Conservation (phyloP, 2,329 filamentous ascomycete genomes). For the Alternaria atra region DNA sequence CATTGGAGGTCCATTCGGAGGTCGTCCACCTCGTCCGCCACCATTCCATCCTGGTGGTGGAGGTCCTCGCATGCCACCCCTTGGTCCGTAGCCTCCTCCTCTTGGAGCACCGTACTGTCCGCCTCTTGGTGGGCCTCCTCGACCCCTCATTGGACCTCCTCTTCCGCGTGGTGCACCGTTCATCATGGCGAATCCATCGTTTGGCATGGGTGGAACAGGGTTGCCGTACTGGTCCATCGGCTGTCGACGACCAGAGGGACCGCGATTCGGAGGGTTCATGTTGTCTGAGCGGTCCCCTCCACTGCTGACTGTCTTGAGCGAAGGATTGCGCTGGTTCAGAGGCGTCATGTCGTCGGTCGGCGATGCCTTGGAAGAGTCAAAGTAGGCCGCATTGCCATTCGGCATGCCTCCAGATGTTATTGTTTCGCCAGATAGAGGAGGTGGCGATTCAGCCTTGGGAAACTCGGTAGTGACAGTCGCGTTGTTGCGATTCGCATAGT, state of each 20-base stretch:
- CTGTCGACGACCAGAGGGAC: constrained; percentile 50
- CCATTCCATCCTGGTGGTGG: constrained; percentile 54
- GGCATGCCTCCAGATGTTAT: constrained; percentile 63
- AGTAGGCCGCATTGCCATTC: constrained; percentile 70
- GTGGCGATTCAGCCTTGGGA: constrained; percentile 63
- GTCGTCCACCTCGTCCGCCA: constrained; percentile 46
- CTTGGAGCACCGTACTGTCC: constrained; percentile 45
- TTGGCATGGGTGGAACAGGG: constrained; percentile 56
- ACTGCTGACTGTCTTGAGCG: constrained; percentile 64
- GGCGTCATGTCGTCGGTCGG: constrained; percentile 74
- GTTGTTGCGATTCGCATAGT: constrained; percentile 67
- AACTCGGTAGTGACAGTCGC: constrained; percentile 49
- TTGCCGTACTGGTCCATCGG: constrained; percentile 73
- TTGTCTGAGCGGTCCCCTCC: constrained; percentile 53
- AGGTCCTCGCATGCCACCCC: constrained; percentile 52
- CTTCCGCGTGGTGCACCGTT: constrained; percentile 53
- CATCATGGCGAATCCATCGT: constrained; percentile 55
- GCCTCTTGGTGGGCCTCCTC: constrained; percentile 52
- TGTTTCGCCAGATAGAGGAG: constrained; percentile 63
- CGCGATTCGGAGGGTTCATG: constrained; percentile 48
- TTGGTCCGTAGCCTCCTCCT: constrained; percentile 49
- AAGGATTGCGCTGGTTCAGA: constrained; percentile 71
- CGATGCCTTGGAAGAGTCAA: constrained; percentile 68
- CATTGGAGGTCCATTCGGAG: constrained; percentile 44
- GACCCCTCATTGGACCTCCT: constrained; percentile 49